phyloP scores from a whole-genome alignment of 75 land plant species.

The Larix kaempferi region DNA sequence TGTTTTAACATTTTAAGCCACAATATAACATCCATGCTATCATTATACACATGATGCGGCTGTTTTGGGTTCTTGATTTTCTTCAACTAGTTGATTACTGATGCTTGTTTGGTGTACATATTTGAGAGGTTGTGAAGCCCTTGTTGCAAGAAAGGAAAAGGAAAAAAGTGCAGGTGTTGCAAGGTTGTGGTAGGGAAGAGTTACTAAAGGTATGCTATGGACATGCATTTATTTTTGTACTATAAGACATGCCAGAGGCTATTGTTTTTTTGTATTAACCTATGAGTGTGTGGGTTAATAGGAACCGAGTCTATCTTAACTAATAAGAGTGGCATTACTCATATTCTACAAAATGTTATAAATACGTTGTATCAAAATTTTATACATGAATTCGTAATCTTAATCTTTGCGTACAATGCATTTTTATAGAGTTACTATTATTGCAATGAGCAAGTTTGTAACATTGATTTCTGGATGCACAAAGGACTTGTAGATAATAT shows the following conservation, averaged over 20 bases:
- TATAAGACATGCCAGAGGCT: no score
- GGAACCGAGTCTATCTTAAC: not conserved
- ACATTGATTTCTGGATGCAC: not conserved
- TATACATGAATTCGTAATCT: not conserved
- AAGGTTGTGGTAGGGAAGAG: conserved; percentile 70
- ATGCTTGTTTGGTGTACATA: not conserved
- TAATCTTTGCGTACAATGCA: not conserved
- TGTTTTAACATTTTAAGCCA: not conserved
- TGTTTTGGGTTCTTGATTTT: not conserved
- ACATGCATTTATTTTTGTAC: no score
- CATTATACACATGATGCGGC: not conserved
- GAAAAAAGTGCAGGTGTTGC: conserved; percentile 57
- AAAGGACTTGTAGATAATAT: not conserved
- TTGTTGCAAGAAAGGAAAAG: conserved; percentile 76
- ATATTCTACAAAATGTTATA: not conserved
- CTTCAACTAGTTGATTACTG: not conserved
- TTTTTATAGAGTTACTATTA: not conserved
- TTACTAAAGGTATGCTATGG: conserved; percentile 52
- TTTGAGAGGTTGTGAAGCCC: conserved; percentile 62
- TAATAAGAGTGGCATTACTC: no score
- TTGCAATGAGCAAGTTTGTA: not conserved
- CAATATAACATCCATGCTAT: not conserved
- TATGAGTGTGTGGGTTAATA: no score
- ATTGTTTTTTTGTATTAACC: no score
- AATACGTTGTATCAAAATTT: not conserved